A percentile compares a stretch with the other conserved stretches of the same genome.
phyloP scores from a whole-genome alignment of 495 filamentous ascomycete genomes.

The Bombardia bombarda region DNA sequence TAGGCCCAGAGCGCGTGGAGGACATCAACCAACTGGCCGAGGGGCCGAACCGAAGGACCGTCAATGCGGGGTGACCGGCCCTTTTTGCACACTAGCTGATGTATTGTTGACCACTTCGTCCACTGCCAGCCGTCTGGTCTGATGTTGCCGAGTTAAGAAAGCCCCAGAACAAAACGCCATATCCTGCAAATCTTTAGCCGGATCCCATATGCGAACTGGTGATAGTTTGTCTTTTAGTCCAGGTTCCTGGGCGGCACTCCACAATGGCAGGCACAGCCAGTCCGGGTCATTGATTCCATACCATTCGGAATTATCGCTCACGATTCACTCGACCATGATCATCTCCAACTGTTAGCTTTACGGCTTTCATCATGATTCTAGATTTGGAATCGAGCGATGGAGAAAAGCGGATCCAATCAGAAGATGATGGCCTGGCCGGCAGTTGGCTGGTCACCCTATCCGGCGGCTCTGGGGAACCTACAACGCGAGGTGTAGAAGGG shows the following conservation, averaged over 20 bases:
- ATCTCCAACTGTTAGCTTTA: neutral
- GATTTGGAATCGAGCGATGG: neutral
- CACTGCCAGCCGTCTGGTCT: neutral
- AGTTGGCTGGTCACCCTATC: too few species aligned
- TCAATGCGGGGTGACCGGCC: slow-evolving; percentile 13
- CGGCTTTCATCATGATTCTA: neutral
- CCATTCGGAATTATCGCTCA: slow-evolving; percentile 17
- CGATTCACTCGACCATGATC: too few species aligned
- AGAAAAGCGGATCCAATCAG: neutral
- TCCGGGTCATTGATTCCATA: neutral
- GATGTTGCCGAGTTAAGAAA: neutral
- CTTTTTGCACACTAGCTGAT: neutral
- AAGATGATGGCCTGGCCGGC: too few species aligned
- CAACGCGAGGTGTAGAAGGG: too few species aligned
- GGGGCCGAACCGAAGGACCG: neutral
- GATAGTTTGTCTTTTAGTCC: slow-evolving; percentile 4
- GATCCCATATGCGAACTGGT: slow-evolving; percentile 3
- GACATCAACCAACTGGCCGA: slow-evolving; percentile 3
- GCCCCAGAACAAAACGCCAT: neutral
- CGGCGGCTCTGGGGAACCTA: too few species aligned
- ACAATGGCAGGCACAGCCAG: neutral
- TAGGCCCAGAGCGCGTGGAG: slow-evolving; percentile 4
- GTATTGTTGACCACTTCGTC: too few species aligned
- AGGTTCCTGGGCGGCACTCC: slow-evolving; percentile 15
- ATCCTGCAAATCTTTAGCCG: slow-evolving; percentile 11